Conservation (phyloP, 1,284 basidiomycete genomes). For the Sutorius eximius region DNA sequence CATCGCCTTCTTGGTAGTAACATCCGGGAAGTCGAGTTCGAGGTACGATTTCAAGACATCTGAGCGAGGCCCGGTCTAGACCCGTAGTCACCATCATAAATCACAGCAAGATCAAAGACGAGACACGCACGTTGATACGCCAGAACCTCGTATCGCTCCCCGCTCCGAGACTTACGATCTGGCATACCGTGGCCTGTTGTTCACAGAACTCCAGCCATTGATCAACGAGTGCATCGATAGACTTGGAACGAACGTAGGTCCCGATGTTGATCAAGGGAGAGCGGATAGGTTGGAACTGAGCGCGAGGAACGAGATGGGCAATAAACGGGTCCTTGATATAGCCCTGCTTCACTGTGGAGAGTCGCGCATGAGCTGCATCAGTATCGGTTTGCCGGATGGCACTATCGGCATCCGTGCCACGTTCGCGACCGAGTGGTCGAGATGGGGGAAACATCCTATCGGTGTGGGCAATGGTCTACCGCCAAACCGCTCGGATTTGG, state of each 20-base stretch:
- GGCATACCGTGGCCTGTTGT: constrained; percentile 19
- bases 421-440: constrained; percentile 19
- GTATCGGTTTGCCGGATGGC: constrained; percentile 72
- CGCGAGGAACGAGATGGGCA: constrained; percentile 59
- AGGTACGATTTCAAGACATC: constrained; percentile 63
- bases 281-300: constrained; percentile 61
- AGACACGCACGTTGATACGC: constrained; percentile 67
- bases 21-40: constrained; percentile 89
- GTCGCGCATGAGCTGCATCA: constrained; percentile 73
- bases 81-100: constrained; percentile 1
- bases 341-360: constrained; percentile 75
- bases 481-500: not conserved
- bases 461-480: not conserved
- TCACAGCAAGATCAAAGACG: constrained; percentile 32
- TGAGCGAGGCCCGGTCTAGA: constrained; percentile 53
- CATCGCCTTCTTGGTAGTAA: constrained; percentile 82
- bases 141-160: constrained; percentile 63
- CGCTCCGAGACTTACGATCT: constrained; percentile 31
- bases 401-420: constrained; percentile 42
- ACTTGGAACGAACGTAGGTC: constrained; percentile 82
- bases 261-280: constrained; percentile 95
- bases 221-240: constrained; percentile 79
- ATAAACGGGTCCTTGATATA: constrained; percentile 80
- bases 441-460: constrained; percentile 22
- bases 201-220: constrained; percentile 55